phyloP scores from a whole-genome alignment of 2,329 filamentous ascomycete genomes.

The Arachnomyces sp. region DNA sequence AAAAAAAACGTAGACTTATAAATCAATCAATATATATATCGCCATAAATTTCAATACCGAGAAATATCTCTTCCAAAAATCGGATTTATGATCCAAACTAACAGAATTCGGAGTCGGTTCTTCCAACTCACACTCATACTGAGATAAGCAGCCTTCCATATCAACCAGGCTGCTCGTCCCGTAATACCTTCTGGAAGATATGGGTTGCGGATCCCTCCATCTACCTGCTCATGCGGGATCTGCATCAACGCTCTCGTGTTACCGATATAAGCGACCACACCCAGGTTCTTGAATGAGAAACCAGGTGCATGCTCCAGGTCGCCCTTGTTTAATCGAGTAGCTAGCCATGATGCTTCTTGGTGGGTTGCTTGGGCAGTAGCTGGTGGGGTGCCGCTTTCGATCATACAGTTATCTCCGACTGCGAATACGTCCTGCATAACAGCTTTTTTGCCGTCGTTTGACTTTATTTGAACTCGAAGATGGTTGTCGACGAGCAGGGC shows the following conservation, averaged over 20 bases:
- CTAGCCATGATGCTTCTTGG: slow-evolving; percentile 54
- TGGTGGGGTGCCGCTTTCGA: slow-evolving; percentile 45
- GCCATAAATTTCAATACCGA: slow-evolving; percentile 24
- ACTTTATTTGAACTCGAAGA: slow-evolving; percentile 48
- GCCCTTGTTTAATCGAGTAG: slow-evolving; percentile 46
- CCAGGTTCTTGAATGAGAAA: slow-evolving; percentile 52
- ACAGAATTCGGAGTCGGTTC: slow-evolving; percentile 34
- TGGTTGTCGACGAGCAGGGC: slow-evolving; percentile 50
- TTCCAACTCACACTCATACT: slow-evolving; percentile 42
- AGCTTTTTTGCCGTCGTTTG: slow-evolving; percentile 26
- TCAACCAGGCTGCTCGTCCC: slow-evolving; percentile 33
- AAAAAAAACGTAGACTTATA: no score
- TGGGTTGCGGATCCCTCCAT: slow-evolving; percentile 14
- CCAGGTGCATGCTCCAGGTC: slow-evolving; percentile 27
- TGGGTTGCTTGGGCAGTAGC: slow-evolving; percentile 54
- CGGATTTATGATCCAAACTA: slow-evolving; percentile 36
- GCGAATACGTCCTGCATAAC: slow-evolving; percentile 48
- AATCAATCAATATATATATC: neutral
- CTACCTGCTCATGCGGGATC: slow-evolving; percentile 25
- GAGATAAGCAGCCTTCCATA: slow-evolving; percentile 40
- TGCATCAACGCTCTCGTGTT: slow-evolving; percentile 52
- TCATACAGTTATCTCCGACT: slow-evolving; percentile 50
- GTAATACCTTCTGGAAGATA: slow-evolving; percentile 31
- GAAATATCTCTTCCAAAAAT: slow-evolving; percentile 39
- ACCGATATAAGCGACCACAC: slow-evolving; percentile 54